Evolutionary conservation across 2,329 filamentous ascomycete species (phyloP), one percentile per base, ranked within the genome.

Genomic region (Colletotrichum karsti): DNA sequence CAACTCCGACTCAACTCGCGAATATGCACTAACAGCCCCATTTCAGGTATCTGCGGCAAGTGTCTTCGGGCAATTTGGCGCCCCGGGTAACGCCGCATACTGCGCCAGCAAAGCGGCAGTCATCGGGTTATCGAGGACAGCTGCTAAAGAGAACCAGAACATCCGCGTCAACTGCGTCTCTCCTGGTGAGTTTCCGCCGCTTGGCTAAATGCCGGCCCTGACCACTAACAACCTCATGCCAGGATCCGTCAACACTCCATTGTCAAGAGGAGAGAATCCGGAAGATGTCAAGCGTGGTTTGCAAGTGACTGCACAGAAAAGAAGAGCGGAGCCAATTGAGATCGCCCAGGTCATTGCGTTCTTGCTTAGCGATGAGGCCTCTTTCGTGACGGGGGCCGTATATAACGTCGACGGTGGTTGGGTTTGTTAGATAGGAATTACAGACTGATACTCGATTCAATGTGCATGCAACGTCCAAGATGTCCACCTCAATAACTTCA

Each of bases 21-120:
- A n/a, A n/a, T n/a, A n/a, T n/a, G 18, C 28, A 20, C 33, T 55
- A 39, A 55, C 20, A 4, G 18, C 12, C 10, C 51, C n/a, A 13
- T 18, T 37, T 20, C 39, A 74, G 76, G 76, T 3, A 71, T 77
- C 39, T 71, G 79, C 81, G n/a, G 72, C 79, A 8, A 83, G 80
- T 67, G 75, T 77, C 10, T 80, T 81, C 7, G 84, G 84, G 0
- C 58, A 83, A 4, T 73, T 72, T 13, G 82, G 80, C 3, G 73
- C 74, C 0, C 71, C 73, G 0, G 73, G 74, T 6, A 70, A 73
- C 5, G 71, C 74, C 0, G 77, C 79, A 0, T 78, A 78, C 53
- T 66, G 70, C 9, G 74, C 73, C 0, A 78, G 75, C 30, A 79
- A 79, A 37, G 71, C 73, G 8, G 77, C 72, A 2, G 73, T 79